Evolutionary conservation across 129 eudicot genomes (phyloP), one percentile per base, ranked within the genome.

Genomic region (Flaveria linearis): DNA sequence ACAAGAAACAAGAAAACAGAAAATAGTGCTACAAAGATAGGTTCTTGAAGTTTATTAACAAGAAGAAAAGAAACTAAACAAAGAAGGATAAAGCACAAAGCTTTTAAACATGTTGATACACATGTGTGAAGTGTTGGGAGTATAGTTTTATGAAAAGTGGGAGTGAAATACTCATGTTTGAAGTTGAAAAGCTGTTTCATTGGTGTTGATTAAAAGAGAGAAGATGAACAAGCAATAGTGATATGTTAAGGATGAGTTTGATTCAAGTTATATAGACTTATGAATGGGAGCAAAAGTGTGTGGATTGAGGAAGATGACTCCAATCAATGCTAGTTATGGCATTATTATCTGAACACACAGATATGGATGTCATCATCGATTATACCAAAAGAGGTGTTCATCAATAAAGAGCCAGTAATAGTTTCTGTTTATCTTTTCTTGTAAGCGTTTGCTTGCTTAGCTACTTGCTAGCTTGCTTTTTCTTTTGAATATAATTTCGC

Each of bases 11-110:
- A 26, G 57, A 84, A 5, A 51, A 43, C 9, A 52, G 65, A 70
- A 30, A 73, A 26, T 2, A 87, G 18, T 26, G 58, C 12, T 80
- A 84, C 81, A 73, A 82, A 78, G 13, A 76, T 66, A 7, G 53
- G 76, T 17, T 80, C 81, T 68, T 76, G 74, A 18, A 79, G 64
- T 13, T 77, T 71, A 3, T 73, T 16, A 39, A 87, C 69, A 64
- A 84, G 72, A 45, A 75, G 42, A 60, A 62, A 46, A 57, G 80
- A 73, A 46, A 60, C 13, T 42, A 71, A 86, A 68, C 42, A 73
- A 13, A 88, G 67, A 56, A 81, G 56, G 22, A 78, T 13, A 9
- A 71, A 68, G 7, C 77, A 42, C 16, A 73, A 18, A 18, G 66
- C 23, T 20, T 75, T 84, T 23, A 82, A 20, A 10, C 64, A 55